Percentiles rank a stretch among this genome's conserved stretches.
Evolutionary conservation across 2,329 filamentous ascomycete genomes (phyloP).

Genomic region (Clonostachys chloroleuca): DNA sequence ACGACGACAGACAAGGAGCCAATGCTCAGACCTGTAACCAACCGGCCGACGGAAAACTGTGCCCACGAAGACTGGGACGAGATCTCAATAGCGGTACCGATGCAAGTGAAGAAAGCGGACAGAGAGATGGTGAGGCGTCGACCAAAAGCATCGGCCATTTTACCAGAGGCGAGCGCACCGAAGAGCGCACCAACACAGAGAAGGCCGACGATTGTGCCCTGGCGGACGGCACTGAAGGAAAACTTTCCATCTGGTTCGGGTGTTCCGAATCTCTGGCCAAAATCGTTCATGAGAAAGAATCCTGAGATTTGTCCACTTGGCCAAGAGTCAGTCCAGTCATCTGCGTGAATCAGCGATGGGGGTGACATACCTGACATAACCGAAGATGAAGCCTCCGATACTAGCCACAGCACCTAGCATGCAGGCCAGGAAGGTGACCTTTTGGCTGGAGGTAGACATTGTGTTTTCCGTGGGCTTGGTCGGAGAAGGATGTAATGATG

Average conservation of each 20-base stretch:
- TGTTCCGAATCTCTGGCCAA: constrained; percentile 46
- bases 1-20: constrained; percentile 60
- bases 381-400: constrained; percentile 54
- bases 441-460: constrained; percentile 9
- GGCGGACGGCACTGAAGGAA: constrained; percentile 51
- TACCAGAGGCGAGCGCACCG: constrained; percentile 53
- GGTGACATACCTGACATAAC: constrained; percentile 45
- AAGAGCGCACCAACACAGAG: constrained; percentile 55
- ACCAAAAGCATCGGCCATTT: constrained; percentile 57
- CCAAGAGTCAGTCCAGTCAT: background rate
- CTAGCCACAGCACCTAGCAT: constrained; percentile 47
- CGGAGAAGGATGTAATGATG: too few species aligned
- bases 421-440: constrained; percentile 33
- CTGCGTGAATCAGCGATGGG: background rate
- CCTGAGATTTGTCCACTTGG: constrained; percentile 55
- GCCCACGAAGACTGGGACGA: constrained; percentile 52
- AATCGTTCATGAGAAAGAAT: constrained; percentile 58
- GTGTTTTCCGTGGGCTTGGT: too few species aligned
- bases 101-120: constrained; percentile 57
- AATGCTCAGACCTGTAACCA: constrained; percentile 62
- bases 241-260: constrained; percentile 27
- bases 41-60: constrained; percentile 60
- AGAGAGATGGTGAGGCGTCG: constrained; percentile 57
- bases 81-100: constrained; percentile 63
- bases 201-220: constrained; percentile 60